Base-by-base conservation (phyloP, 2,329 filamentous ascomycete genomes). In the Talaromyces sp. region DNA sequence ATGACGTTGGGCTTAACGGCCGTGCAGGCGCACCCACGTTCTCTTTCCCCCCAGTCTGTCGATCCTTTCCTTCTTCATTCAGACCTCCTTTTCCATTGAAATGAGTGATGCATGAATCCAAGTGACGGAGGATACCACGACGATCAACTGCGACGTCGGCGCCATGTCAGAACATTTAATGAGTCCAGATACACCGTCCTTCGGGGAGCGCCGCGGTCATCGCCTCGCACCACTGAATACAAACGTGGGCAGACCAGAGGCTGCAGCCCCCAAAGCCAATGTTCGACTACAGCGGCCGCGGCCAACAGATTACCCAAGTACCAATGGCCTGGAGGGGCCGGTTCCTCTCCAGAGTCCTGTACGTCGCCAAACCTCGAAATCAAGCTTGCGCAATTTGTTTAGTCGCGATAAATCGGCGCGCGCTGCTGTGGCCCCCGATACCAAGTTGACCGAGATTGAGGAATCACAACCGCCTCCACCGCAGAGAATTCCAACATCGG, bases 171-270 rank as follows among this genome's bases (percentile, higher is more conserved):
- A 42, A 40, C 30, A 49, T 42, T 17, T 44, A 20, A 47, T 42
- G 22, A 20, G n/a, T 11, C 30, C 43, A 45, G 54, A 54, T 27
- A 29, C 43, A 2, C 60, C 65, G 29, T 67, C 71, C 29, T 65
- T 72, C 49, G 68, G 70, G 44, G 66, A 72, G 57, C 71, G 72
- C 47, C 65, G 72, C 62, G 72, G 72, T 27, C 69, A 69, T 48
- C 68, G 48, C 41, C 59, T 75, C 10, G 57, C 68, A 3, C 71
- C 72, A 13, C 59, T 75, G 33, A 70, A 72, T 47, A 75, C 73
- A 45, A 70, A 73, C 47, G 67, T 74, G 56, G 70, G 65, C 44
- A 64, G 64, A n/a, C n/a, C n/a, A 33, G 66, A 67, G 17, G 61
- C 54, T 7, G 60, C 64, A 22, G 17, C 43, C 24, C 14, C 29